Evolutionary conservation across 2,329 filamentous ascomycete genomes (phyloP).

Genomic region (Penicillium janthinellum): DNA sequence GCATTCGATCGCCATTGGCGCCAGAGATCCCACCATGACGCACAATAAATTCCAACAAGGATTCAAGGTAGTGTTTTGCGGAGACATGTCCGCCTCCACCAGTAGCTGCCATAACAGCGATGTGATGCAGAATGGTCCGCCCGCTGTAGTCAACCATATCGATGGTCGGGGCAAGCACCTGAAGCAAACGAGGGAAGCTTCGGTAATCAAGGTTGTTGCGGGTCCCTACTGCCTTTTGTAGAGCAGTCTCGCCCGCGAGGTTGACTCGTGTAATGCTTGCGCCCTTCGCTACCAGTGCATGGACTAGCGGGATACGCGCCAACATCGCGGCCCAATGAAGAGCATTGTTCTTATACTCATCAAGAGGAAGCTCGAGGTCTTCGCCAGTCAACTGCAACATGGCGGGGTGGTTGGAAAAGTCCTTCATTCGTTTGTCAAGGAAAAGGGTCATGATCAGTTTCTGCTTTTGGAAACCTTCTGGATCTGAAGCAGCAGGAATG

Average conservation of each 20-base stretch:
- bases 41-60: slow-evolving; percentile 90
- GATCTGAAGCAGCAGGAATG: slow-evolving; percentile 55
- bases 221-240: slow-evolving; percentile 90
- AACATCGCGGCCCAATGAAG: slow-evolving; percentile 96
- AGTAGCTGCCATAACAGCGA: slow-evolving; percentile 92
- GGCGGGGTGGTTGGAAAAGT: slow-evolving; percentile 74
- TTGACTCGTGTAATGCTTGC: slow-evolving; percentile 89
- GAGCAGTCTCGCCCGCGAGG: slow-evolving; percentile 81
- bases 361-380: slow-evolving; percentile 90
- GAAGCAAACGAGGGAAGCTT: slow-evolving; percentile 86
- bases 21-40: slow-evolving; percentile 69
- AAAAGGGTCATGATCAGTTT: slow-evolving; percentile 81
- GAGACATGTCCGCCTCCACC: slow-evolving; percentile 83
- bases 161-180: slow-evolving; percentile 85
- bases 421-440: slow-evolving; percentile 69
- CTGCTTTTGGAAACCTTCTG: slow-evolving; percentile 76
- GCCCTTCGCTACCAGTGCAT: slow-evolving; percentile 77
- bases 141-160: slow-evolving; percentile 88
- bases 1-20: slow-evolving; percentile 32
- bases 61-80: slow-evolving; percentile 94
- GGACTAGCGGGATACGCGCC: slow-evolving; percentile 78
- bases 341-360: slow-evolving; percentile 80
- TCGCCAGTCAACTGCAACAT: slow-evolving; percentile 73
- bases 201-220: slow-evolving; percentile 92
- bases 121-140: slow-evolving; percentile 91